A percentile compares a stretch with the other conserved stretches of the same genome.
phyloP scores from a whole-genome alignment of 805 yeast species.

The Wickerhamiella bombiphila region DNA sequence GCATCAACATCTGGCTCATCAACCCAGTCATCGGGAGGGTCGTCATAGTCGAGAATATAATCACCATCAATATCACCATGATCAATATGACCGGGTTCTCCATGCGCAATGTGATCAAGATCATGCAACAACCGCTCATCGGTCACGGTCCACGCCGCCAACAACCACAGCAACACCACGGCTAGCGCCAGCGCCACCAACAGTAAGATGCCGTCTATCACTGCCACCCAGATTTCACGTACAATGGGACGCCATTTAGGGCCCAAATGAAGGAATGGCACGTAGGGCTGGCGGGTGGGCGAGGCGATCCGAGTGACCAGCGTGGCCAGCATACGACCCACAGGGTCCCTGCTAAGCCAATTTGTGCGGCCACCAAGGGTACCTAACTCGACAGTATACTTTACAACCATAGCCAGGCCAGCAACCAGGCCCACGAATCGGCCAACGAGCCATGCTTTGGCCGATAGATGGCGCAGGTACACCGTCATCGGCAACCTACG shows the following conservation, averaged over 20 bases:
- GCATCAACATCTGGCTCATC: background rate
- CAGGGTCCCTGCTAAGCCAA: constrained; percentile 14
- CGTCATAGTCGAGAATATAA: too few relatives aligned
- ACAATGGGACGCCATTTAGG: constrained; percentile 8
- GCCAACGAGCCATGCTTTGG: constrained; percentile 7
- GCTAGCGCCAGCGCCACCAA: constrained; percentile 1
- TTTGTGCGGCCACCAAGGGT: background rate
- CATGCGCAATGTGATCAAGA: constrained; percentile 14
- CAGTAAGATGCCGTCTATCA: constrained; percentile 9
- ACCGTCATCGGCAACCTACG: constrained; percentile 39
- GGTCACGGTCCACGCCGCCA: constrained; percentile 9
- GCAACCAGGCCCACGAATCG: constrained; percentile 14
- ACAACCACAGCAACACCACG: constrained; percentile 6
- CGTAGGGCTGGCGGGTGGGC: constrained; percentile 14
- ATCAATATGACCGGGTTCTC: constrained; percentile 14
- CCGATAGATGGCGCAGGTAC: constrained; percentile 5
- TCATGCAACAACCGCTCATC: constrained; percentile 12
- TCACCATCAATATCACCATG: constrained; percentile 9
- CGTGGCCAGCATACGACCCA: too few relatives aligned
- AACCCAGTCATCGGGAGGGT: background rate
- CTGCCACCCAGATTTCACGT: constrained; percentile 6
- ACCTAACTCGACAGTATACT: constrained; percentile 4
- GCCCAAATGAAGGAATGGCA: constrained; percentile 6
- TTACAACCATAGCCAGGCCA: constrained; percentile 8
- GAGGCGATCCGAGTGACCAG: constrained; percentile 7